phyloP scores from a whole-genome alignment of 2,329 filamentous ascomycete species.

The Fusarium aywerte region DNA sequence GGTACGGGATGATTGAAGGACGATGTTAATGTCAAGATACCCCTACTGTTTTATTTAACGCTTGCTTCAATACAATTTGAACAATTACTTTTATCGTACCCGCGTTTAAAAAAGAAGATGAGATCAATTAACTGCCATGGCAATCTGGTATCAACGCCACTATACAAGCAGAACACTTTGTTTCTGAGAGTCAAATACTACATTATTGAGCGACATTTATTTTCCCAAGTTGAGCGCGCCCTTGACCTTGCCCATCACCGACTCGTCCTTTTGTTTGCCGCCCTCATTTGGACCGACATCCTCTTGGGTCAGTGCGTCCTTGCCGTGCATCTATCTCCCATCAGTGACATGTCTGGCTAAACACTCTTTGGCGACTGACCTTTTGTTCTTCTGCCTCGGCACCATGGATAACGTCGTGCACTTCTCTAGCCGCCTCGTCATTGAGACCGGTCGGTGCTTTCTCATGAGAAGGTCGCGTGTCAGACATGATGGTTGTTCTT shows the following conservation, averaged over 20 bases:
- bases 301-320: conserved; percentile 39
- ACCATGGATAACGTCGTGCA: conserved; percentile 51
- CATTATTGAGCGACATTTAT: conserved; percentile 1
- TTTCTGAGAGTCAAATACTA: background rate
- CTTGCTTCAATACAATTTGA: conserved; percentile 2
- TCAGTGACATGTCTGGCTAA: background rate
- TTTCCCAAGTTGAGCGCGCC: conserved; percentile 42
- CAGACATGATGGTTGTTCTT: conserved; percentile 14
- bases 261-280: conserved; percentile 4
- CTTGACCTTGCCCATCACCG: conserved; percentile 46
- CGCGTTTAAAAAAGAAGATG: background rate
- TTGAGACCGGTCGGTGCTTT: conserved; percentile 41
- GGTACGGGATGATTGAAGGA: background rate
- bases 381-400: conserved; percentile 51
- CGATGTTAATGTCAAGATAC: conserved; percentile 40
- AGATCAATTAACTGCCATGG: conserved; percentile 9
- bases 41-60: conserved; percentile 28
- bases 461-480: conserved; percentile 27
- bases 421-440: conserved; percentile 49
- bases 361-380: background rate
- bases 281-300: conserved; percentile 26
- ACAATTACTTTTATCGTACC: background rate
- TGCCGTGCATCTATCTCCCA: conserved; percentile 37
- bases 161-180: background rate
- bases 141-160: conserved; percentile 29